Conservation (phyloP, 176 grass and related monocot genomes). For the Dactylis glomerata region DNA sequence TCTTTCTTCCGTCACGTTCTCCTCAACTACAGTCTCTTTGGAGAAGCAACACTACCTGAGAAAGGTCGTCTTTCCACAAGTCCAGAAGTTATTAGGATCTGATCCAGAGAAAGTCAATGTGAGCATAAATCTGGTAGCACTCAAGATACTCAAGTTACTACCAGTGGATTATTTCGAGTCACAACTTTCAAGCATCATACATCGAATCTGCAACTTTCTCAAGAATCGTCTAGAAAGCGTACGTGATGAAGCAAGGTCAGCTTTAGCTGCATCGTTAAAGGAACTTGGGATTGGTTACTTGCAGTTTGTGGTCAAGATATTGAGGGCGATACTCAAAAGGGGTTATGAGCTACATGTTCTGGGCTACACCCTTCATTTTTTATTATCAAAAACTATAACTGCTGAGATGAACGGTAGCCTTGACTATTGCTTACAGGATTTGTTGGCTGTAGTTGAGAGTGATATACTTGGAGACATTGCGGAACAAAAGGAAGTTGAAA, state of each 20-base stretch:
- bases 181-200: conserved; percentile 87
- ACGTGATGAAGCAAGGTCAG: conserved; percentile 82
- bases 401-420: conserved; percentile 53
- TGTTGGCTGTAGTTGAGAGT: conserved; percentile 68
- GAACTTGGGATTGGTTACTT: conserved; percentile 91
- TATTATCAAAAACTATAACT: conserved; percentile 68
- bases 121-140: conserved; percentile 76
- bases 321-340: conserved; percentile 84
- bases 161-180: conserved; percentile 68
- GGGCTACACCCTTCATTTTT: conserved; percentile 83
- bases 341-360: conserved; percentile 95
- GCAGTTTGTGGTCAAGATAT: conserved; percentile 81
- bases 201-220: conserved; percentile 81
- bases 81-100: conserved; percentile 65
- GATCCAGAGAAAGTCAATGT: conserved; percentile 85
- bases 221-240: conserved; percentile 89
- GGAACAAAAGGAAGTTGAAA: conserved; percentile 94
- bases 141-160: conserved; percentile 94
- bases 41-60: conserved; percentile 71
- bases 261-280: conserved; percentile 80
- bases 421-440: conserved; percentile 86
- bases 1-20: conserved; percentile 37
- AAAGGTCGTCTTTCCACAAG: conserved; percentile 64
- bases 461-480: conserved; percentile 93
- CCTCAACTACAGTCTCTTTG: conserved; percentile 34